phyloP scores from a whole-genome alignment of 805 yeast genomes.

The Kuraishia ogatae region DNA sequence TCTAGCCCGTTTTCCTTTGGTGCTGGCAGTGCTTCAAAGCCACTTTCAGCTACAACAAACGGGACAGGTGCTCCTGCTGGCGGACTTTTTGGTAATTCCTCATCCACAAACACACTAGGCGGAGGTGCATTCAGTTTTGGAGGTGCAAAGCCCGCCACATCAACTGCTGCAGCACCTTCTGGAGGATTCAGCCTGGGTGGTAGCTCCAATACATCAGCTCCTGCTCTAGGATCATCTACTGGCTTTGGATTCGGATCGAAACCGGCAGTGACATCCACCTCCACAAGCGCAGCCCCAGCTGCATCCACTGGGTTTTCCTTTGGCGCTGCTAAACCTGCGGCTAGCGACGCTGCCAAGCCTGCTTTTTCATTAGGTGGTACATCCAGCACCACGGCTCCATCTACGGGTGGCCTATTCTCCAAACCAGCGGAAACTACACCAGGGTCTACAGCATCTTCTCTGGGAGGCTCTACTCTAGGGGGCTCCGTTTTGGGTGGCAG shows the following conservation, averaged over 20 bases:
- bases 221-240: constrained; percentile 3
- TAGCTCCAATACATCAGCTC: constrained; percentile 3
- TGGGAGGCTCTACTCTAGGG: neutral
- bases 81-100: neutral
- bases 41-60: neutral
- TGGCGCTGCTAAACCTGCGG: constrained; percentile 8
- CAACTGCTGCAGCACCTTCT: constrained; percentile 1
- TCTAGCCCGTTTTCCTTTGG: constrained; percentile 5
- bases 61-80: neutral
- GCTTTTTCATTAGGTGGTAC: constrained; percentile 8
- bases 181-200: constrained; percentile 4
- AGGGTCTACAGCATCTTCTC: neutral
- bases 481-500: neutral
- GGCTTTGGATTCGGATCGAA: constrained; percentile 11
- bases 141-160: neutral
- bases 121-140: neutral
- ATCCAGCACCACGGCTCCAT: constrained; percentile 1
- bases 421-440: constrained; percentile 1
- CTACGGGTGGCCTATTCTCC: constrained; percentile 2
- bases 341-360: constrained; percentile 4
- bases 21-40: neutral
- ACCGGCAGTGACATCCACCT: constrained; percentile 1
- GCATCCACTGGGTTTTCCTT: constrained; percentile 8
- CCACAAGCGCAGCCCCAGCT: constrained; percentile 3
- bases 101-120: neutral